Conservation (phyloP, 148 eudicot genomes). For the Amaranthus hypochondriacus region DNA sequence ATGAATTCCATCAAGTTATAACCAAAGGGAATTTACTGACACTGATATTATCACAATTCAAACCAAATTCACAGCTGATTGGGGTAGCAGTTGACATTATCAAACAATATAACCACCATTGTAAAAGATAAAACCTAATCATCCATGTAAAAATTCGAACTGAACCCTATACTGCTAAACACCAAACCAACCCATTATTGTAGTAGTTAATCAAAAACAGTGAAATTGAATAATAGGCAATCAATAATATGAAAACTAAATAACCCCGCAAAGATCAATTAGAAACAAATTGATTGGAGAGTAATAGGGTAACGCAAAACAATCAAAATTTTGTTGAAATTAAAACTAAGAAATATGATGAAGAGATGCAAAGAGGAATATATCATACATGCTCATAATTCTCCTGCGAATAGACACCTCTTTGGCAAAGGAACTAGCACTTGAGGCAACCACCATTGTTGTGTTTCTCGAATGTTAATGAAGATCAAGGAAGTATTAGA, state of each 20-base stretch:
- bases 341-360: neutral
- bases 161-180: neutral
- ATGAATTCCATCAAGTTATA: too few species aligned
- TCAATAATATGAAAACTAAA: neutral
- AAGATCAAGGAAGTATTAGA: too few species aligned
- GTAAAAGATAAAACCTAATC: neutral
- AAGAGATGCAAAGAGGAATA: constrained; percentile 1
- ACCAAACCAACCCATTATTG: neutral
- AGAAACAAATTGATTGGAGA: neutral
- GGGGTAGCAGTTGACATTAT: too few species aligned
- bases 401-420: constrained; percentile 63
- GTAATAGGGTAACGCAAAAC: neutral
- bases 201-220: neutral
- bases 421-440: constrained; percentile 48
- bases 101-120: neutral
- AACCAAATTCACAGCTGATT: too few species aligned
- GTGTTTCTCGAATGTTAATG: too few species aligned
- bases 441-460: constrained; percentile 59
- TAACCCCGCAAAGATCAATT: neutral
- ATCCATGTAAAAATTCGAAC: neutral
- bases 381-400: constrained; percentile 55
- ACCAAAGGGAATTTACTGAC: too few species aligned
- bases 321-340: neutral
- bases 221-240: neutral
- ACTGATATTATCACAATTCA: too few species aligned